Evolutionary conservation across 1,139 yeast species (phyloP), one percentile per base, ranked within the genome.

Genomic region (Magnusiomyces suaveolens): DNA sequence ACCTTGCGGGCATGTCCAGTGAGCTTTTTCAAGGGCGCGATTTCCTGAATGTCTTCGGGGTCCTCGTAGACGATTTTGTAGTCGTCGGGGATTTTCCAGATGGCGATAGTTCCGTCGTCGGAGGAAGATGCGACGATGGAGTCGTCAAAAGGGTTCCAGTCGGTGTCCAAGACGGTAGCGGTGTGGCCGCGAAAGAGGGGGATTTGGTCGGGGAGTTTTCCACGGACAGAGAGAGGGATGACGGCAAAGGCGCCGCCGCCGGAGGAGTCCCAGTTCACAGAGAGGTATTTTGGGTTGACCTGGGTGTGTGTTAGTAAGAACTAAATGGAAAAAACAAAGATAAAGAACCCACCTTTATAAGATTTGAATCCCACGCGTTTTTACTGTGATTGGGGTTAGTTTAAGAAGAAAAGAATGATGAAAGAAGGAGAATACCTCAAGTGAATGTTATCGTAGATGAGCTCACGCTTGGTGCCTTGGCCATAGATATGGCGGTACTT

Each of bases 221-320:
- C 97, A 21, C 81, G 84, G 69, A 90, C 97, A 10, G 69, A 66
- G 33, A 87, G 74, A 1, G 98, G 98, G 55, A 92, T 82, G 18
- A 92, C 85, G 0, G 96, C 96, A 75, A 92, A 90, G 0, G 97
- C 94, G 54, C 98, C 98, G 59, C 97, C 97, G 48, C 97, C 97
- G 6, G 95, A 84, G 23, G 97, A 78, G 59, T 87, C 89, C 96
- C 96, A 89, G 69, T 88, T 89, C 59, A 88, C 86, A 0, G 96
- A 78, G 44, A 92, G 72, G 66, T 81, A 92, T 69, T 85, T 84
- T 38, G 96, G 94, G 68, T 92, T 92, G 60, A 82, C 79, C 71
- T 71, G 51, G 48, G 56, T 54, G 20, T n/a, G 4, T 12, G 24
- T 4, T 33, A 26, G 43, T 48, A n/a, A 46, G 32, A 50, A 43